Evolutionary conservation across 2,329 filamentous ascomycete genomes (phyloP), one percentile per base, ranked within the genome.

Genomic region (Venturia effusa): DNA sequence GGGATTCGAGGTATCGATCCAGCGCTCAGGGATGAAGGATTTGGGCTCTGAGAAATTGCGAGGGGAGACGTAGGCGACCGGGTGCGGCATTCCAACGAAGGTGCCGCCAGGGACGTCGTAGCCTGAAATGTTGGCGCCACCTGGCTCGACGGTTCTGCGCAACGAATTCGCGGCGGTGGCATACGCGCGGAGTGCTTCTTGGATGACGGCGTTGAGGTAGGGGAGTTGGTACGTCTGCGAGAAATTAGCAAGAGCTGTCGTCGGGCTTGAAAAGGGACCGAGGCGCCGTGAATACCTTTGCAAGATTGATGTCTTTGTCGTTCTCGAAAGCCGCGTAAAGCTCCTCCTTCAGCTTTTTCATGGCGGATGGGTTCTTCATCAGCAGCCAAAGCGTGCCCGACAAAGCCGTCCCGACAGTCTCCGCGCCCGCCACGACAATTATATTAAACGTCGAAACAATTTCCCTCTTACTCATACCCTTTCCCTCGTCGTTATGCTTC

Each of bases 371-470:
- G 22, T 59, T 40, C 11, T 10, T 30, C 2, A 34, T 15, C 19
- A 57, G n/a, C 17, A 17, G 17, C 4, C 10, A 63, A 8, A 63
- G 6, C 8, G 15, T 10, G 1, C 61, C 61, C 1, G 61, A 17
- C 1, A 59, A 7, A 8, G 34, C 3, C 17, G 61, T 40, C 1
- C 41, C 61, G 4, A 45, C 41, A 1, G 61, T 63, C 48, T 63
- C 61, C 4, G 61, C 57, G 1, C 61, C 61, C 7, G 32, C 61
- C 7, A 59, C 34, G 1, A 63, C 34, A 37, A 63, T 10, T 2
- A 63, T 37, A 19, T 63, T 59, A 0, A 72, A 68, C 60, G 76
- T 77, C 0, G 72, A 65, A 22, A 77, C 70, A 68, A 80, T 76
- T 55, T 80, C 75, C 0, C 54, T 64, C 19, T 64, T 41, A 0